phyloP scores from a whole-genome alignment of 345 rosid genomes.

The Mercurialis annua region DNA sequence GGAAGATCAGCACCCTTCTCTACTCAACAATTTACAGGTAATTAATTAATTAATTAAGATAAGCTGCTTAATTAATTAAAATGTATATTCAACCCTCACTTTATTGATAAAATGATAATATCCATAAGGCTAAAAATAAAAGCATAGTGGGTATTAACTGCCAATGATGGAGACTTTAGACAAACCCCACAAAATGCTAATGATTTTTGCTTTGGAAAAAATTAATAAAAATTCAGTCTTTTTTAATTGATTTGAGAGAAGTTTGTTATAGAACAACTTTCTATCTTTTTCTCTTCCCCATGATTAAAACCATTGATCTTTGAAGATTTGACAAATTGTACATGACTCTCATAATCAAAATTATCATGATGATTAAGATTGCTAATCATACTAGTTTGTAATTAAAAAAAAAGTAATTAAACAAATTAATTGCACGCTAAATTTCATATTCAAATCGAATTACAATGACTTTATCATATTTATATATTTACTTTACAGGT shows the following conservation, averaged over 20 bases:
- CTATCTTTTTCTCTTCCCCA: conserved; percentile 4
- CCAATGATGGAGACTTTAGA: conserved; percentile 28
- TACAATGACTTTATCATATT: conserved; percentile 13
- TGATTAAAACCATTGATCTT: conserved; percentile 23
- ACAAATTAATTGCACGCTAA: too few relatives aligned
- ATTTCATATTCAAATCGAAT: too few relatives aligned
- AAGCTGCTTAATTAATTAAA: neutral
- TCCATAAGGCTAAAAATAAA: conserved; percentile 17
- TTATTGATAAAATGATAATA: conserved; percentile 16
- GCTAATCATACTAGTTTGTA: conserved; percentile 13
- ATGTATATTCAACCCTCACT: conserved; percentile 21
- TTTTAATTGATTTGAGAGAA: conserved; percentile 19
- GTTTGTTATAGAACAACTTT: conserved; percentile 22
- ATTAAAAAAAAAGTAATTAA: too few relatives aligned
- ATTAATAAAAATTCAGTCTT: neutral
- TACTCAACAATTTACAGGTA: conserved; percentile 52
- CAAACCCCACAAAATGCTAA: conserved; percentile 35
- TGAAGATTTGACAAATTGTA: conserved; percentile 14
- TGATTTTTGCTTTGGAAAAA: conserved; percentile 21
- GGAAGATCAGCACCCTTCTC: conserved; percentile 36
- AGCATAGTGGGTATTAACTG: conserved; percentile 30
- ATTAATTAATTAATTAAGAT: conserved; percentile 8
- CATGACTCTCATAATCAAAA: conserved; percentile 11
- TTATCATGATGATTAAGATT: conserved; percentile 19
- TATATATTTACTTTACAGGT: conserved; percentile 35